These are phyloP conservation scores for Podospora pseudopauciseta DNA, from an alignment of 495 filamentous ascomycete genomes.

Conservation along the genomic window DNA sequence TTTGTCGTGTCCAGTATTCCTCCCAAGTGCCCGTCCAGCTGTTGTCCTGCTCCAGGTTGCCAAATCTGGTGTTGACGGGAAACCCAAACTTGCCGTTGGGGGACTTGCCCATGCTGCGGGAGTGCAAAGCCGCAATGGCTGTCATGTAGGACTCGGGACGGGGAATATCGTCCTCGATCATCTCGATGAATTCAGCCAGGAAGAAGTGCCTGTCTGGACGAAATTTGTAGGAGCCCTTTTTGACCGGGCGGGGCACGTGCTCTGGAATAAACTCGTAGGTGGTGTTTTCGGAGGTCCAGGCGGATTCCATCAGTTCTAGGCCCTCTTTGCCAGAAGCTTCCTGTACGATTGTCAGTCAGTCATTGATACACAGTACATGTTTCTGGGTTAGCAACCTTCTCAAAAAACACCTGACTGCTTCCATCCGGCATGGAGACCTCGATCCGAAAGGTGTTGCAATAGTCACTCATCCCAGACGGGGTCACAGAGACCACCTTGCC, in stretches of 20 bases:
- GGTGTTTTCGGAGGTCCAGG: constrained; percentile 19
- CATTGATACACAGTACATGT: background rate
- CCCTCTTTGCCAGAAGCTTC: constrained; percentile 17
- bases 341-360: background rate
- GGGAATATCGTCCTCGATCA: constrained; percentile 28
- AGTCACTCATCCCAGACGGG: constrained; percentile 23
- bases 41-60: constrained; percentile 39
- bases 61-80: constrained; percentile 44
- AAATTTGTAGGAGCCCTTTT: constrained; percentile 22
- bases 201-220: constrained; percentile 24
- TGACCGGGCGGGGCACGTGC: constrained; percentile 24
- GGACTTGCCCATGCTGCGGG: constrained; percentile 34
- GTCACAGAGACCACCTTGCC: constrained; percentile 21
- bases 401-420: constrained; percentile 19
- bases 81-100: constrained; percentile 52
- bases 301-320: constrained; percentile 14
- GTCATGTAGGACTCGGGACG: constrained; percentile 28
- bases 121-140: constrained; percentile 41
- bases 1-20: constrained; percentile 35
- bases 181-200: constrained; percentile 24
- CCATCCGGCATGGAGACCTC: constrained; percentile 24
- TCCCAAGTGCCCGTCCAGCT: constrained; percentile 47
- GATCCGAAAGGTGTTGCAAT: constrained; percentile 23
- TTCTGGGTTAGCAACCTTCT: constrained; percentile 11
- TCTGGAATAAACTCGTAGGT: constrained; percentile 26